Evolutionary conservation across 129 eudicot genomes (phyloP).

Genomic region (Escallonia herrerae): DNA sequence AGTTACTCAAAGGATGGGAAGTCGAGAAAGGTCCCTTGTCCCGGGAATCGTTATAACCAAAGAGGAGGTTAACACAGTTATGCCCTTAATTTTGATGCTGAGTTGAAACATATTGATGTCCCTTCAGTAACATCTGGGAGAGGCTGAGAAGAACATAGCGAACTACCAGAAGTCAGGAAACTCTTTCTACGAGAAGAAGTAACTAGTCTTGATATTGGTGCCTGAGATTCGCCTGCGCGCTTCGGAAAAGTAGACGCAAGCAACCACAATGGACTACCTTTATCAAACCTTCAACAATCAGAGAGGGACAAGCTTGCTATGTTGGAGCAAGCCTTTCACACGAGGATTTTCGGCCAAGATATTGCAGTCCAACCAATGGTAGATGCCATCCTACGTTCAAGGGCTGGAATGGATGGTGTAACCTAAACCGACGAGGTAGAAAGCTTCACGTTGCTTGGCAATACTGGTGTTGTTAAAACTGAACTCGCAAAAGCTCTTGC

Average conservation of each 20-base stretch:
- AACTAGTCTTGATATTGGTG: constrained; percentile 19
- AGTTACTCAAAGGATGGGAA: constrained; percentile 78
- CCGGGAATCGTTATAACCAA: constrained; percentile 58
- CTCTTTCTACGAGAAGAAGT: constrained; percentile 34
- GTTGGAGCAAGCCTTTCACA: constrained; percentile 7
- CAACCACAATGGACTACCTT: constrained; percentile 10
- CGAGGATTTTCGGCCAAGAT: constrained; percentile 12
- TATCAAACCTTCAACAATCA: constrained; percentile 12
- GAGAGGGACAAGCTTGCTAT: constrained; percentile 11
- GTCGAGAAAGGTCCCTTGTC: constrained; percentile 65
- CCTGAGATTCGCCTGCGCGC: no score
- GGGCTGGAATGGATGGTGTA: constrained; percentile 14
- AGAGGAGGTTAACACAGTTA: constrained; percentile 58
- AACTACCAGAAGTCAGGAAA: constrained; percentile 20
- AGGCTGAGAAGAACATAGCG: constrained; percentile 23
- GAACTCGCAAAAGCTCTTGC: constrained; percentile 19
- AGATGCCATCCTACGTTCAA: constrained; percentile 14
- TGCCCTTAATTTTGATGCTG: constrained; percentile 29
- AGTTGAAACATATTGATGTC: constrained; percentile 25
- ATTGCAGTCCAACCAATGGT: constrained; percentile 9
- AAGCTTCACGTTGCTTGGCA: constrained; percentile 18
- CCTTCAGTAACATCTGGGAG: constrained; percentile 26
- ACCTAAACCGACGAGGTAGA: constrained; percentile 17
- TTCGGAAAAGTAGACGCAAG: neutral
- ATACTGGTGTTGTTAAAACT: constrained; percentile 15